Percentiles rank a stretch among this genome's conserved stretches.
Conservation (phyloP, 768 basidiomycete species). For the Omphalotus guepiniiformis region DNA sequence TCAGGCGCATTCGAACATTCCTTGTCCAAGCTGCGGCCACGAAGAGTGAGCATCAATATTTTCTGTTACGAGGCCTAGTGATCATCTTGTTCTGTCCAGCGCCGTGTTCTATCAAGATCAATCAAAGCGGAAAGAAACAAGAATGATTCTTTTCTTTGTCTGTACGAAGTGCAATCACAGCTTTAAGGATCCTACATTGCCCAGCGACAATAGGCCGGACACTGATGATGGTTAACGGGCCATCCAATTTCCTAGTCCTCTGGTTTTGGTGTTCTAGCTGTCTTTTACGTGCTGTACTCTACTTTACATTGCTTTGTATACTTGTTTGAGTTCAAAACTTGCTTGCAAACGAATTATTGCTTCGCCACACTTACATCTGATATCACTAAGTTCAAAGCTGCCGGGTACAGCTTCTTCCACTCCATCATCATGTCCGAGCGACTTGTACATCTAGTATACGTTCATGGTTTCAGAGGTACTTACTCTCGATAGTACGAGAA, state of each 20-base stretch:
- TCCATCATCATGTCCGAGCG: conserved; percentile 1
- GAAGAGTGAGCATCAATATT: conserved; percentile 61
- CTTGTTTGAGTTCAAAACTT: no score
- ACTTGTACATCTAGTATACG: conserved; percentile 49
- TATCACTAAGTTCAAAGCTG: no score
- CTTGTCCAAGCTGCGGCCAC: conserved; percentile 78
- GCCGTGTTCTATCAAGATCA: conserved; percentile 96
- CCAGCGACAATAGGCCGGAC: no score
- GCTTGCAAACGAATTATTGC: no score
- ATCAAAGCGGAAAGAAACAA: conserved; percentile 92
- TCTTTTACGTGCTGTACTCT: no score
- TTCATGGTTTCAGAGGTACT: conserved; percentile 56
- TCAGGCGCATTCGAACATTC: conserved; percentile 79
- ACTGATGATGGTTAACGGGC: no score
- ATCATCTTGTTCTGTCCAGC: conserved; percentile 36
- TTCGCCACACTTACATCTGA: no score
- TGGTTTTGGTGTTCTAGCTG: no score
- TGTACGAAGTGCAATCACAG: conserved; percentile 78
- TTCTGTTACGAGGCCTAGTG: background rate
- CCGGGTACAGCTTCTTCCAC: no score
- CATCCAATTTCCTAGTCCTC: no score
- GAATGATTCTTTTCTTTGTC: conserved; percentile 91
- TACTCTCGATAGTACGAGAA: conserved; percentile 4
- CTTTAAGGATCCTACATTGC: conserved; percentile 67
- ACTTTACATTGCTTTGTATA: no score